These are phyloP conservation scores for Lachancea lanzarotensis DNA, from an alignment of 805 yeast species.

Conservation along the genomic window DNA sequence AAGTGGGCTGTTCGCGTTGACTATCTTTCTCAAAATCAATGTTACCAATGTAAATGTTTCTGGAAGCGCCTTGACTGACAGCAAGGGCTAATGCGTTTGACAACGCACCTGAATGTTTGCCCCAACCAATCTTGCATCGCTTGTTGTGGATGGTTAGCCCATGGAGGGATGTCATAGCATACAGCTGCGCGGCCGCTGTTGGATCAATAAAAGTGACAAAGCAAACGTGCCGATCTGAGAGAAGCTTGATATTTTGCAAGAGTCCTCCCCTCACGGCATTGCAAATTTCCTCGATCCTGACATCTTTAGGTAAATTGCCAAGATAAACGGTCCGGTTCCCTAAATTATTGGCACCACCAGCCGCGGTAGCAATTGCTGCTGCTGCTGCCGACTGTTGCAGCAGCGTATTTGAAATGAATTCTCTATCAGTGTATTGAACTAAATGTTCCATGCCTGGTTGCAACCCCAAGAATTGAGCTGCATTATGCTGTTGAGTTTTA, in stretches of 20 bases:
- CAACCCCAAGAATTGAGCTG: slow-evolving; percentile 87
- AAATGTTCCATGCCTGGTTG: slow-evolving; percentile 84
- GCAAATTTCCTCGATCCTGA: slow-evolving; percentile 88
- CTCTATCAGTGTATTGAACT: slow-evolving; percentile 59
- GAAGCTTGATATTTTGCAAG: slow-evolving; percentile 71
- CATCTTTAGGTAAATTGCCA: slow-evolving; percentile 83
- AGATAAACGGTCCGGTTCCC: slow-evolving; percentile 92
- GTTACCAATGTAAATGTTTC: slow-evolving; percentile 86
- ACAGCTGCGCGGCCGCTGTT: slow-evolving; percentile 95
- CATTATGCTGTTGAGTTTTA: slow-evolving; percentile 93
- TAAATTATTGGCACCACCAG: slow-evolving; percentile 86
- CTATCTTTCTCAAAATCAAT: slow-evolving; percentile 37
- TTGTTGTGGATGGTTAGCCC: slow-evolving; percentile 82
- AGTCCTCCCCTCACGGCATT: slow-evolving; percentile 95
- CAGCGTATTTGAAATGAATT: slow-evolving; percentile 58
- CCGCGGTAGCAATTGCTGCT: slow-evolving; percentile 91
- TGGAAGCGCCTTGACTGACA: slow-evolving; percentile 86
- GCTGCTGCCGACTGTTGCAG: slow-evolving; percentile 96
- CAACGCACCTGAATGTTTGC: slow-evolving; percentile 90
- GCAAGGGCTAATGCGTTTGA: slow-evolving; percentile 83
- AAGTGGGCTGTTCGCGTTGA: slow-evolving; percentile 27
- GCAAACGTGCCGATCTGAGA: slow-evolving; percentile 83
- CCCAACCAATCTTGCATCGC: slow-evolving; percentile 94
- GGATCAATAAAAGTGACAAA: slow-evolving; percentile 95
- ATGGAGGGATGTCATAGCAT: slow-evolving; percentile 86